Conservation (phyloP, 257 asterid species). For the Prunella vulgaris region DNA sequence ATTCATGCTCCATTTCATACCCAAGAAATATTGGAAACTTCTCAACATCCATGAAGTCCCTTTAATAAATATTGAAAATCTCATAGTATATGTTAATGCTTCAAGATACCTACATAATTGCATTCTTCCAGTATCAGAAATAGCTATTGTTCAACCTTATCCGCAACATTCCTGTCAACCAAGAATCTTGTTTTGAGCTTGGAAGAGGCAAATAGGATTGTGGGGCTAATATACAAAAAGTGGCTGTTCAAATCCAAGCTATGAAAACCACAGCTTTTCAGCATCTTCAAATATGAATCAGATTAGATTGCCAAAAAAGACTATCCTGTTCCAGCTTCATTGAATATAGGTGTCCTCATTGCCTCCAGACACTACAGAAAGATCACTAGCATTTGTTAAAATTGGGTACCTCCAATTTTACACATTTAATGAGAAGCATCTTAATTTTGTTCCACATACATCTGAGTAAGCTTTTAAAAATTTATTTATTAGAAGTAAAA, state of each 20-base stretch:
- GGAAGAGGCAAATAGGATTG: neutral
- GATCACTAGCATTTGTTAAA: neutral
- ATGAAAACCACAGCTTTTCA: conserved; percentile 6
- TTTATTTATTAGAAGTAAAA: too few relatives aligned
- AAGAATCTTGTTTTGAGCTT: too few relatives aligned
- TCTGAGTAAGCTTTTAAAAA: too few relatives aligned
- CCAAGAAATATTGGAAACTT: neutral
- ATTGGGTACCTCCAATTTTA: neutral
- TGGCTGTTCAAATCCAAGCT: neutral
- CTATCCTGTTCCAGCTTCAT: neutral
- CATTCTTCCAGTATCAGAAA: neutral
- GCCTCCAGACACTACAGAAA: conserved; percentile 3
- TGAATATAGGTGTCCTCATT: conserved; percentile 1
- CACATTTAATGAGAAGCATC: conserved; percentile 2
- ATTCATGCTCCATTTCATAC: neutral
- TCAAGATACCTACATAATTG: neutral
- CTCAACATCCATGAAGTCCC: neutral
- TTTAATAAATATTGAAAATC: neutral
- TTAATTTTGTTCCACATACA: neutral
- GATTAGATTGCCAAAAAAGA: neutral
- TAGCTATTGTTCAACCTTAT: too few relatives aligned
- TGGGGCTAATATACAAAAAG: too few relatives aligned
- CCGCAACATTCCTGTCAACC: too few relatives aligned
- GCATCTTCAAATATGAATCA: conserved; percentile 6
- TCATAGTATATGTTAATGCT: neutral